Evolutionary conservation across 176 grass and related monocot species (phyloP), one percentile per base, ranked within the genome.

Genomic region (Ensete ventricosum): DNA sequence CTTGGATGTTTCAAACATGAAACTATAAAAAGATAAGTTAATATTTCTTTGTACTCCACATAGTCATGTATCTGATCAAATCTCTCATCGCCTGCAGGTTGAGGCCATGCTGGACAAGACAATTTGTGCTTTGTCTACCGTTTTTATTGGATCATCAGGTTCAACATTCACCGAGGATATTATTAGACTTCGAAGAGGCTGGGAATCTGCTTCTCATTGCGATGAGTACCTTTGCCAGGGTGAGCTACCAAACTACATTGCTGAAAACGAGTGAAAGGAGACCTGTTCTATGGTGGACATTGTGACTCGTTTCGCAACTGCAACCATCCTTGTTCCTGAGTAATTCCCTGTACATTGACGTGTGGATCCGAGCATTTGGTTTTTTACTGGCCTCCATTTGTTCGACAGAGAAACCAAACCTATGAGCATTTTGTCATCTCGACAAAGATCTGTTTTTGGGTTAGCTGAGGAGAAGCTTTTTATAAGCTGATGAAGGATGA

Each of bases 31-130:
- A 43, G 34, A 43, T 43, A 43, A 43, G 34, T 43, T 6, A 43
- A 43, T 43, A 43, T 43, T 43, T 43, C 34, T 43, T 6, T 43
- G 34, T 43, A 43, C 34, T 43, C 34, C 34, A 43, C 34, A 43
- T 6, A 43, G 6, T 43, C 34, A 43, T 43, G 4, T 43, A 43
- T 43, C 5, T 43, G 34, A 43, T 43, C 17, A 0, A 11, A 10
- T 5, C 29, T 29, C 17, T 60, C n/a, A 48, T 75, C 48, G 34
- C 19, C 27, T 81, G 69, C 69, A 98, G 90, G 88, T 89, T 5
- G 94, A 98, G 25, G 94, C 94, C 3, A 98, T 98, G 95, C 86
- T 99, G 19, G 95, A 98, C 69, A 98, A 98, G 82, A 89, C 95
- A 27, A 98, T 98, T 13, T 93, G 90, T 14, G 84, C 95, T 3